Evolutionary conservation across 2,329 filamentous ascomycete genomes (phyloP).

Genomic region (Fusarium duplospermum): DNA sequence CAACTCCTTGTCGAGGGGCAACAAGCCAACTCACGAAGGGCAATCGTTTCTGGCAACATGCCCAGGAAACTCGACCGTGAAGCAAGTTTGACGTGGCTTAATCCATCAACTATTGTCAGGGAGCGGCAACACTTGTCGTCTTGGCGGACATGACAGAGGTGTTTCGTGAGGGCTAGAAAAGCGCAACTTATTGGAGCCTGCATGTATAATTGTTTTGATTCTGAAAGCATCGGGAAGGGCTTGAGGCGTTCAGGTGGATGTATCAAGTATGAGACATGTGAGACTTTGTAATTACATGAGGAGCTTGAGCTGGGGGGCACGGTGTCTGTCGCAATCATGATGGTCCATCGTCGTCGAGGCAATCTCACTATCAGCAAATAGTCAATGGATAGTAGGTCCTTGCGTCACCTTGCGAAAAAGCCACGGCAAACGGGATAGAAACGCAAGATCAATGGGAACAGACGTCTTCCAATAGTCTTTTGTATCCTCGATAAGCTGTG

Average conservation of each 20-base stretch:
- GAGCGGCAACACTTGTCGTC: constrained; percentile 21
- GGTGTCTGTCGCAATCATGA: constrained; percentile 1
- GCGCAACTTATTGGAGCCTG: constrained; percentile 16
- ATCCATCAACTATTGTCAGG: constrained; percentile 20
- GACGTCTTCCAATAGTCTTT: constrained; percentile 17
- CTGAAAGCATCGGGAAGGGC: constrained; percentile 30
- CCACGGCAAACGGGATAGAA: constrained; percentile 12
- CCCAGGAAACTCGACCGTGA: neutral
- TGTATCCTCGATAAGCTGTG: neutral
- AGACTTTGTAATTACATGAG: constrained; percentile 7
- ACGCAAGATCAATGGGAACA: neutral
- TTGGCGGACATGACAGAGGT: constrained; percentile 5
- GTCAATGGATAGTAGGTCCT: constrained; percentile 23
- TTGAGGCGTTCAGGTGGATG: constrained; percentile 28
- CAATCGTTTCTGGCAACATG: neutral
- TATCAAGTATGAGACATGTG: constrained; percentile 34
- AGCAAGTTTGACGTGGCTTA: neutral
- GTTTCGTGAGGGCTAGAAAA: constrained; percentile 17
- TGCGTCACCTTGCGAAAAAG: constrained; percentile 20
- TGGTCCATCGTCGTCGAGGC: neutral
- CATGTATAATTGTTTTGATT: constrained; percentile 16
- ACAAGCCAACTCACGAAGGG: neutral
- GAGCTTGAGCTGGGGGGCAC: constrained; percentile 18
- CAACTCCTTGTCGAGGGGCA: neutral
- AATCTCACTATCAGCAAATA: constrained; percentile 28